Evolutionary conservation across 495 filamentous ascomycete genomes (phyloP), one percentile per base, ranked within the genome.

Genomic region (Amorphotheca resinae): DNA sequence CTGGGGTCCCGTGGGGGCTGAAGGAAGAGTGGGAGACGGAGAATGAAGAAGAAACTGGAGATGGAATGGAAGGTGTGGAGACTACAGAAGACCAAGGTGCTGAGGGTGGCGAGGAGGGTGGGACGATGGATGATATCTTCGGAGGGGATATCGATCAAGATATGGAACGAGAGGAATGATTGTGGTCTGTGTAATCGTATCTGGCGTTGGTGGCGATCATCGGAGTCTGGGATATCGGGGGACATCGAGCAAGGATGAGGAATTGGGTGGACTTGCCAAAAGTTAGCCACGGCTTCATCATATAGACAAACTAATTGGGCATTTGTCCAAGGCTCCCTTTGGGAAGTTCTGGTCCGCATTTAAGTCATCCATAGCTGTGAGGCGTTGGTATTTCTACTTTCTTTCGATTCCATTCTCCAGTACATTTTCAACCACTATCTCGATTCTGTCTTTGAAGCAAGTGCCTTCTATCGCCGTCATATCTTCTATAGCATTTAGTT

Each of bases 1-100:
- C 80, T 21, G 91, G 91, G 0, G 68, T 74, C 14, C 77, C 77
- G 45, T 98, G 91, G 91, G 74, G 77, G 28, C 57, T 95, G 63
- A 77, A 74, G 58, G 84, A 87, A 38, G 74, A 79, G 42, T 93
- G 84, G 84, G 70, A 64, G 9, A 56, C 46, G 22, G 65, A 62
- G 42, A 62, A 51, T 28, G 76, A 70, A 40, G 75, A 70, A 33
- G 42, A 64, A 17, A 70, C 64, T 37, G 59, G 60, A 23, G 65
- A 65, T 55, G 51, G 60, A 62, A 32, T 74, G 28, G 73, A 66
- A n/a, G 73, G 71, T 53, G 72, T 68, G 6, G 69, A 68, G 50
- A 72, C 22, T 12, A 14, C 79, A 63, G 74, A 79, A 50, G 76
- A 80, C 59, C 44, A 64, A 2, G 65, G 64, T 52, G 65, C 61